Evolutionary conservation across 2,329 filamentous ascomycete genomes (phyloP), one percentile per base, ranked within the genome.

Genomic region (Dothidotthia symphoricarpi): DNA sequence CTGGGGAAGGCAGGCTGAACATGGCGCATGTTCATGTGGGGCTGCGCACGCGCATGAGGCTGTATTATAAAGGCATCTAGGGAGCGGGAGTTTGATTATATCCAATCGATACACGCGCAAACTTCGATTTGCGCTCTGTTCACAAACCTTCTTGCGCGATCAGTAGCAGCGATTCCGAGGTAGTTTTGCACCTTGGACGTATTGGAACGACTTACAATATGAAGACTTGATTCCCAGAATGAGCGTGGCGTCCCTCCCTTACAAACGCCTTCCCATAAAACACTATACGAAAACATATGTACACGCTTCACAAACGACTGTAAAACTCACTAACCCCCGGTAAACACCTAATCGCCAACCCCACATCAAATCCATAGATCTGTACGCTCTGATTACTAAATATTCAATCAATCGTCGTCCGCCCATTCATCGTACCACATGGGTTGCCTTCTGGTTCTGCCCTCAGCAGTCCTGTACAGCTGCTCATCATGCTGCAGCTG

Each of bases 61-160:
- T 64, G 60, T 64, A 63, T 43, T 55, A 50, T 55, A 64, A 35
- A 45, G 47, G 45, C 50, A 57, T 54, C 55, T 41, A 55, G 54
- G 43, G 49, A 59, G 57, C 59, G 51, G 61, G 61, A 62, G 61
- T 64, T 63, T 58, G 51, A 61, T 49, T 57, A 59, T 59, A 60
- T 59, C 51, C 55, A 59, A 53, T 55, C 45, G 40, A 48, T 34
- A 45, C 41, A 36, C 45, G 43, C 49, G 41, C 43, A 37, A 37
- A 31, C 19, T 9, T 22, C 19, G 9, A 9, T 22, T 22, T 9
- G 19, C 19, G 19, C 19, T 6, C 19, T 6, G 19, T 22, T 9
- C 19, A 22, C 5, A 22, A 5, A 22, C 5, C 5, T 22, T 22
- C 9, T 9, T 9, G 9, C 19, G 9, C 9, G 19, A 5, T 5